phyloP scores from a whole-genome alignment of 768 basidiomycete species.

The Trametes meyenii region DNA sequence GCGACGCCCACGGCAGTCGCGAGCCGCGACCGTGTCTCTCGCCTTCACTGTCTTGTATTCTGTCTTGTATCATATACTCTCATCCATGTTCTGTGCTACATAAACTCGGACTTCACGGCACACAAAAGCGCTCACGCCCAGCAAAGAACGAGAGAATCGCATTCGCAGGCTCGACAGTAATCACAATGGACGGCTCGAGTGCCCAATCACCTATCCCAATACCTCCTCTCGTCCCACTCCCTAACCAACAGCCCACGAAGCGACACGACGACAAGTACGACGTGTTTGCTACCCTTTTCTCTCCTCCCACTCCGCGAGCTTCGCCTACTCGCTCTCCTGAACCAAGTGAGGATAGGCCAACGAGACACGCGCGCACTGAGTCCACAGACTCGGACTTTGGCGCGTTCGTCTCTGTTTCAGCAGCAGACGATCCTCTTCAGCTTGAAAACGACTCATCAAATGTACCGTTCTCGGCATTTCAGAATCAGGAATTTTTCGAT shows the following conservation, averaged over 20 bases:
- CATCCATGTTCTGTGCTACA: too few relatives aligned
- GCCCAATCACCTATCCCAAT: constrained; percentile 23
- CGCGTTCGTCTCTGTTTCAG: constrained; percentile 59
- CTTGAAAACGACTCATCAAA: constrained; percentile 2
- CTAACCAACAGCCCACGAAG: constrained; percentile 7
- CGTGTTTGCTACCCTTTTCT: constrained; percentile 39
- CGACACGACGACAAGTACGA: constrained; percentile 31
- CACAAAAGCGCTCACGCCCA: too few relatives aligned
- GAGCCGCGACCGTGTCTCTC: too few relatives aligned
- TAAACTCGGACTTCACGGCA: too few relatives aligned
- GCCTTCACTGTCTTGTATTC: too few relatives aligned
- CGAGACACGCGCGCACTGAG: constrained; percentile 20
- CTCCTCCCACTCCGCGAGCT: constrained; percentile 37
- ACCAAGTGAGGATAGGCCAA: constrained; percentile 7
- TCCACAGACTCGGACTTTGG: constrained; percentile 57
- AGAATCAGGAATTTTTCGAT: constrained; percentile 54
- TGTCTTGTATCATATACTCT: too few relatives aligned
- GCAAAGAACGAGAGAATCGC: too few relatives aligned
- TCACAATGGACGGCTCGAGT: constrained; percentile 17
- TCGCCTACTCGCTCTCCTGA: constrained; percentile 28
- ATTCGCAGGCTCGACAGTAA: too few relatives aligned
- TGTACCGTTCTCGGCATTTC: constrained; percentile 17
- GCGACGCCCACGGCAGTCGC: too few relatives aligned
- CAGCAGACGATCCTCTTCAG: constrained; percentile 53
- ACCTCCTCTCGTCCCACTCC: constrained; percentile 34